Conservation (phyloP, 805 yeast genomes). For the Debaryomyces prosopidis region DNA sequence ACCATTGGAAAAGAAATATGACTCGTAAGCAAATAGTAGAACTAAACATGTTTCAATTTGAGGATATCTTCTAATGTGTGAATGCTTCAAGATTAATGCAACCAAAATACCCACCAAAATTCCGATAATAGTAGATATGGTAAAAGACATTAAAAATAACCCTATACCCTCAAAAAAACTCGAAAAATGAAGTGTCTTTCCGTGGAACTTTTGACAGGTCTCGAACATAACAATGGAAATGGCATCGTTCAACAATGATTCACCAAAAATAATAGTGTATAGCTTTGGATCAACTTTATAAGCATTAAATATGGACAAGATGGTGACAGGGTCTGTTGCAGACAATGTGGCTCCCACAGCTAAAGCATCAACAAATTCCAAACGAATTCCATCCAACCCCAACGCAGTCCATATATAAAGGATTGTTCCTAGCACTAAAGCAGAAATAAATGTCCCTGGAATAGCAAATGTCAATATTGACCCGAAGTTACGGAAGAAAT, state of each 20-base stretch:
- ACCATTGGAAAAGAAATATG: constrained; percentile 96
- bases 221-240: constrained; percentile 99
- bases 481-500: constrained; percentile 89
- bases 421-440: constrained; percentile 86
- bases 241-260: constrained; percentile 92
- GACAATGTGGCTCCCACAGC: constrained; percentile 97
- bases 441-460: constrained; percentile 93
- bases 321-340: constrained; percentile 98
- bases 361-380: constrained; percentile 95
- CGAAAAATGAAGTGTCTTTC: constrained; percentile 67
- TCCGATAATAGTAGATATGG: constrained; percentile 88
- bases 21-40: constrained; percentile 86
- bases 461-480: constrained; percentile 92
- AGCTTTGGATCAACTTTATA: constrained; percentile 97
- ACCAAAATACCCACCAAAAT: constrained; percentile 83
- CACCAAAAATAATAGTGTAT: constrained; percentile 96
- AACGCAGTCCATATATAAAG: constrained; percentile 86
- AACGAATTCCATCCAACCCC: constrained; percentile 83
- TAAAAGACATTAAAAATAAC: constrained; percentile 87
- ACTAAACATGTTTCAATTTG: constrained; percentile 95
- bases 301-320: constrained; percentile 92
- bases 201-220: constrained; percentile 95
- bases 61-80: constrained; percentile 92
- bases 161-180: constrained; percentile 94
- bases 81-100: constrained; percentile 86